Base-by-base conservation (phyloP, 495 filamentous ascomycete genomes). In the Neurospora sp. region DNA sequence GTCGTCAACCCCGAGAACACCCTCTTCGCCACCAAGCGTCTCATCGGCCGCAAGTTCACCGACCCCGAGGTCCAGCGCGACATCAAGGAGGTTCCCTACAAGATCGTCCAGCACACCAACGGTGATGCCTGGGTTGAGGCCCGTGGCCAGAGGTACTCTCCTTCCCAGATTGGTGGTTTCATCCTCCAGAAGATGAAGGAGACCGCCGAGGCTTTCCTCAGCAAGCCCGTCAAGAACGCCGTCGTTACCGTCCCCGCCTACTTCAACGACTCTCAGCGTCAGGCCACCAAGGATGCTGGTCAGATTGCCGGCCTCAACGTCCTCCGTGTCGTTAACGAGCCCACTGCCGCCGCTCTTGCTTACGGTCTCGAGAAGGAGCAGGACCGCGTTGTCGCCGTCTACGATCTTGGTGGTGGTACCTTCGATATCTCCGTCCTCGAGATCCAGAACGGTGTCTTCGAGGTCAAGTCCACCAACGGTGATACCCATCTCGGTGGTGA, bases 1-100 rank as follows among this genome's bases (percentile, higher is more conserved):
- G 96, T 98, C 77, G 96, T 99, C 77, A 99, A 99, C 88, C 96
- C 96, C 4, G 96, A 99, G 84, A 98, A 99, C 86, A 99, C 96
- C 69, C 90, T 99, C 69, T 99, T 99, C 82, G 96, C 96, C 84
- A 99, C 96, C 74, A 99, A 99, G 91, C 94, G 96, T 90, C 90
- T 99, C 81, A 99, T 99, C 81, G 96, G 96, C 77, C 94, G 96
- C 81, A 98, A 98, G 87, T 99, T 94, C 87, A 96, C 91, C 81
- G 96, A 99, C 81, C 80, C 87, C 76, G 96, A 99, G 88, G 94
- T 97, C 46, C 96, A 99, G 88, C 92, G 95, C 80, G 96, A 99
- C 78, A 95, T 99, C 83, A 93, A 96, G 84, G 93, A 99, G 84
- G 96, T 99, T 16, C 96, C 96, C 71, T 99, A 97, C 89, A 98